phyloP scores from a whole-genome alignment of 495 filamentous ascomycete species.

The Chaetomidium leptoderma region DNA sequence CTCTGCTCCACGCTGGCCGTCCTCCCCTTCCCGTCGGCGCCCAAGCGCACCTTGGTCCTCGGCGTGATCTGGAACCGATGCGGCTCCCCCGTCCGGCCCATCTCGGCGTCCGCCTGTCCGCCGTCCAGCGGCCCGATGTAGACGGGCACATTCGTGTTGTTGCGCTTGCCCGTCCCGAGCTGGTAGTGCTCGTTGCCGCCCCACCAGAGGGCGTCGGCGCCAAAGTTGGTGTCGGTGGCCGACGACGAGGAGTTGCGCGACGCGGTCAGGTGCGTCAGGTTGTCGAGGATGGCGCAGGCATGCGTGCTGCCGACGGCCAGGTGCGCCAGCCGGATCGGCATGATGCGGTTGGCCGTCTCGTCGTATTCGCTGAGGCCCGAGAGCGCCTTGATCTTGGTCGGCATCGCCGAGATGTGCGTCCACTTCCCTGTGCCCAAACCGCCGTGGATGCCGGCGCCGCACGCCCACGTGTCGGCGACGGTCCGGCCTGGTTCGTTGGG shows the following conservation, averaged over 20 bases:
- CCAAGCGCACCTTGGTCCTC: conserved; percentile 59
- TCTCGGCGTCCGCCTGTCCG: conserved; percentile 41
- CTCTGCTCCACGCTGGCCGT: conserved; percentile 76
- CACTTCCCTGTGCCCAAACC: conserved; percentile 80
- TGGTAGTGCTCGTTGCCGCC: conserved; percentile 92
- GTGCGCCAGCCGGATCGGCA: conserved; percentile 71
- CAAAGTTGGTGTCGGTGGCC: conserved; percentile 69
- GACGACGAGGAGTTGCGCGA: conserved; percentile 37
- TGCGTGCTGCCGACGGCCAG: conserved; percentile 76
- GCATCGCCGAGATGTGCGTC: conserved; percentile 78
- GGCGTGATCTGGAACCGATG: conserved; percentile 87
- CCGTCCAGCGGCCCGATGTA: conserved; percentile 76
- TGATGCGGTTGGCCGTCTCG: conserved; percentile 57
- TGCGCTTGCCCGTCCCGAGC: conserved; percentile 84
- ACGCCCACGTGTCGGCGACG: conserved; percentile 75
- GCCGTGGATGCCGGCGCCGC: conserved; percentile 79
- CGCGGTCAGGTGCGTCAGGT: conserved; percentile 60
- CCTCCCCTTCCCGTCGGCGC: conserved; percentile 58
- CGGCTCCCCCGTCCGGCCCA: conserved; percentile 53
- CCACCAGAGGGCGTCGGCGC: conserved; percentile 85
- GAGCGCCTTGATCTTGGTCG: conserved; percentile 77
- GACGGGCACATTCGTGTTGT: conserved; percentile 64
- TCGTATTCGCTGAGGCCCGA: conserved; percentile 82
- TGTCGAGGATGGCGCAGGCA: conserved; percentile 73
- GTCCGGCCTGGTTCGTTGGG: conserved; percentile 45